A percentile compares a stretch with the other conserved stretches of the same genome.
Evolutionary conservation across 306 rosid genomes (phyloP).

Genomic region (Fragaria vesca): DNA sequence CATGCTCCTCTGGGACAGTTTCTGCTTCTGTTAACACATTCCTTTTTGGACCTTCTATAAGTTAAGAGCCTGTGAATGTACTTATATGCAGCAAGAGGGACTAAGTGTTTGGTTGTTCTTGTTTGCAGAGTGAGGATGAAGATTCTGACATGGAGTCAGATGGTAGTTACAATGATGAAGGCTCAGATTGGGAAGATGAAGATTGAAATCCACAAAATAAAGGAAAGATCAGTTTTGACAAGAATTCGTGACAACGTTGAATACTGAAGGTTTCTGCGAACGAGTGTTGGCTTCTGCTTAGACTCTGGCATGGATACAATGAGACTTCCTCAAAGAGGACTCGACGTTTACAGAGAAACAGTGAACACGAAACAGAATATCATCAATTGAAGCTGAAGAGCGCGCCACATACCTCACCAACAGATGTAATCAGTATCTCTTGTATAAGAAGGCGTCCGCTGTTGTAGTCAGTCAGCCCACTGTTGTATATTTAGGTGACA

Average conservation of each 20-base stretch:
- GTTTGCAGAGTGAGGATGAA: slow-evolving; percentile 61
- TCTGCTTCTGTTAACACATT: background rate
- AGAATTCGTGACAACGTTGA: background rate
- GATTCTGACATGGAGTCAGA: slow-evolving; percentile 30
- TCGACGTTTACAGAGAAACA: background rate
- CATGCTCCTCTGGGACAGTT: background rate
- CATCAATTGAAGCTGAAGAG: background rate
- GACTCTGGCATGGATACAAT: background rate
- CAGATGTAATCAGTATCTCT: background rate
- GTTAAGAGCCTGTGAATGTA: background rate
- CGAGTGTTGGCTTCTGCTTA: background rate
- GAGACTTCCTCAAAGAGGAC: background rate
- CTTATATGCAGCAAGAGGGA: background rate
- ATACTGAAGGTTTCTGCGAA: background rate
- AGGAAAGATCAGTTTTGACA: slow-evolving; percentile 3
- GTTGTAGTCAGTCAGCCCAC: background rate
- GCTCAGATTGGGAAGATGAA: slow-evolving; percentile 20
- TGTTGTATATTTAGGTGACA: background rate
- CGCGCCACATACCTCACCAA: background rate
- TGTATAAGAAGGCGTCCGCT: background rate
- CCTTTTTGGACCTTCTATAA: background rate
- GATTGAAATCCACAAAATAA: slow-evolving; percentile 6
- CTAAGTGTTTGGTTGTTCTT: slow-evolving; percentile 10
- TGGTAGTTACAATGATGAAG: slow-evolving; percentile 25
- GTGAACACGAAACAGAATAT: background rate